phyloP scores from a whole-genome alignment of 805 yeast genomes.

The Hanseniaspora thailandica region DNA sequence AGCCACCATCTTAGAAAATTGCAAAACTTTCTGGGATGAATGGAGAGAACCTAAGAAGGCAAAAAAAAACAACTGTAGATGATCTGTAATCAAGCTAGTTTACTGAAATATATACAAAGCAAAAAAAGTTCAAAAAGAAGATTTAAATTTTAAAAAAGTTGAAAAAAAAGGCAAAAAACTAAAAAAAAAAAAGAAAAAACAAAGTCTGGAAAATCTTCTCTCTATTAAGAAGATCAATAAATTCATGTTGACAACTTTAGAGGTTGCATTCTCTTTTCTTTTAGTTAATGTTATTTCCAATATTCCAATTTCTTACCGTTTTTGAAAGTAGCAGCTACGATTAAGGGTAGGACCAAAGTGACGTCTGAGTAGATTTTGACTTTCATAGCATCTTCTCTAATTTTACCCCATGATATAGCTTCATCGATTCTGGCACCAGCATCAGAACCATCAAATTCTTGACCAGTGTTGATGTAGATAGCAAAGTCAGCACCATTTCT shows the following conservation, averaged over 20 bases:
- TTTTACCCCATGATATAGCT: slow-evolving; percentile 98
- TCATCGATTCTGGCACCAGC: slow-evolving; percentile 99
- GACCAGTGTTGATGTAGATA: slow-evolving; percentile 93
- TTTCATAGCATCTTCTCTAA: slow-evolving; percentile 81
- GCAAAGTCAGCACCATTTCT: slow-evolving; percentile 99
- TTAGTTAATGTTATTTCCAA: slow-evolving; percentile 28
- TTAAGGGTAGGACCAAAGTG: slow-evolving; percentile 84
- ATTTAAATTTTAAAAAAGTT: slow-evolving; percentile 20
- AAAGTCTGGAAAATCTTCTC: slow-evolving; percentile 35
- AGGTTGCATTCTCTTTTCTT: slow-evolving; percentile 52
- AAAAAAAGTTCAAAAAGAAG: slow-evolving; percentile 38
- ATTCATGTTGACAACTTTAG: neutral
- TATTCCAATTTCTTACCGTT: slow-evolving; percentile 29
- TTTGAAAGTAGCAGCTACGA: slow-evolving; percentile 97
- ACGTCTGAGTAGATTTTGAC: slow-evolving; percentile 95
- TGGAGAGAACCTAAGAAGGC: slow-evolving; percentile 10
- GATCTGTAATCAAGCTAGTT: neutral
- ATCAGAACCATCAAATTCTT: slow-evolving; percentile 96
- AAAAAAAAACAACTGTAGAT: neutral
- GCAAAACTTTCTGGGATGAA: neutral
- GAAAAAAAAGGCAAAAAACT: neutral
- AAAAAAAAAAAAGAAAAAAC: slow-evolving; percentile 24
- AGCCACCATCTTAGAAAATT: neutral
- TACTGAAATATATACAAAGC: neutral
- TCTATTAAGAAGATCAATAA: slow-evolving; percentile 31